Percentiles rank a stretch among this genome's conserved stretches.
Evolutionary conservation across 192 early-diverging fungal genomes (phyloP).

Genomic region (Coemansia sp.): DNA sequence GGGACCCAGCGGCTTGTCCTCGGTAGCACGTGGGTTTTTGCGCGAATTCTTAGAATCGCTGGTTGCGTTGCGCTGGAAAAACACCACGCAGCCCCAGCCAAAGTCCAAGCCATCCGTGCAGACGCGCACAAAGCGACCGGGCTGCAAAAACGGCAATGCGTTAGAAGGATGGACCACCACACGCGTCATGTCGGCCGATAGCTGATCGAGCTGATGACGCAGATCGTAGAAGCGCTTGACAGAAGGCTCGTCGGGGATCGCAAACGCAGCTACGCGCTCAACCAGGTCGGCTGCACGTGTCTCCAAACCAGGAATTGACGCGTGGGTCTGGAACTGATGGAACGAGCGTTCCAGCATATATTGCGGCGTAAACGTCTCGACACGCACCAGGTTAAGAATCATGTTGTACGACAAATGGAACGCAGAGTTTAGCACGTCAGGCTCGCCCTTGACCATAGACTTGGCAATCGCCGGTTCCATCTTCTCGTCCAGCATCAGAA

Average conservation of each 20-base stretch:
- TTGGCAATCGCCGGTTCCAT: constrained; percentile 92
- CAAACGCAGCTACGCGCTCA: neutral
- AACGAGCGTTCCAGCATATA: constrained; percentile 91
- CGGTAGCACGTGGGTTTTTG: constrained; percentile 35
- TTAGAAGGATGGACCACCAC: constrained; percentile 83
- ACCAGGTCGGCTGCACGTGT: constrained; percentile 49
- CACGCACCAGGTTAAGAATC: constrained; percentile 92
- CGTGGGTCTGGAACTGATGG: constrained; percentile 88
- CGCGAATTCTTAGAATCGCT: constrained; percentile 17
- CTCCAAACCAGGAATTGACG: constrained; percentile 78
- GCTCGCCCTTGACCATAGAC: constrained; percentile 86
- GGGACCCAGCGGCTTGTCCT: constrained; percentile 45
- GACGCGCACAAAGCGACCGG: constrained; percentile 77
- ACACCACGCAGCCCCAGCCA: constrained; percentile 91
- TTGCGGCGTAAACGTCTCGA: constrained; percentile 92
- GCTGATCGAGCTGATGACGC: constrained; percentile 66
- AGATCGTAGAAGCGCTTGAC: constrained; percentile 78
- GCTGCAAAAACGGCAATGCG: constrained; percentile 81
- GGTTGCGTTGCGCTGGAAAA: constrained; percentile 61
- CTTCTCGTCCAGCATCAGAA: constrained; percentile 95
- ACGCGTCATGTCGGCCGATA: constrained; percentile 66
- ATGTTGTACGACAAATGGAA: constrained; percentile 97
- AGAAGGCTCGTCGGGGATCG: constrained; percentile 69
- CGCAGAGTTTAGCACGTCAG: constrained; percentile 86
- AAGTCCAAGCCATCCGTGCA: constrained; percentile 69